Evolutionary conservation across 73 alveolate genomes (phyloP).

Genomic region (Tetrahymena malaccensis): DNA sequence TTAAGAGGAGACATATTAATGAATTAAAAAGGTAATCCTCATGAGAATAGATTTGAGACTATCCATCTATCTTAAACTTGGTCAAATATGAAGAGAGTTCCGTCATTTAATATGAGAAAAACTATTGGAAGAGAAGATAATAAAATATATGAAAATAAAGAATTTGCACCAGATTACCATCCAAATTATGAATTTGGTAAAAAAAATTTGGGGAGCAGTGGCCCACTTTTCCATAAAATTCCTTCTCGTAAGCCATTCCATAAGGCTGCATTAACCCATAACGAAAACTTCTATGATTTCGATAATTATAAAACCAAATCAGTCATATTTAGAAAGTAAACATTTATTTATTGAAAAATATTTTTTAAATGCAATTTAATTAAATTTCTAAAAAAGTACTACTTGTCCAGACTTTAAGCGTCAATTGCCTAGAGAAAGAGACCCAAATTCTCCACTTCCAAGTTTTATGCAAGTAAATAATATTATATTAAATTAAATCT

Average conservation of each 20-base stretch:
- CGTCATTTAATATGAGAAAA: constrained; percentile 2
- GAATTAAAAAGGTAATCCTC: constrained; percentile 4
- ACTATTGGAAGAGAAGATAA: constrained; percentile 23
- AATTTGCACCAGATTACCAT: constrained; percentile 42
- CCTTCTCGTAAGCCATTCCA: constrained; percentile 5
- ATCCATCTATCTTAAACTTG: constrained; percentile 1
- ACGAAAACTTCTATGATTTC: constrained; percentile 15
- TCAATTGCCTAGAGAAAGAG: constrained; percentile 12
- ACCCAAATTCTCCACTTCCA: constrained; percentile 14
- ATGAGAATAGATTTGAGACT: constrained; percentile 32
- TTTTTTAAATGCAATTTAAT: neutral
- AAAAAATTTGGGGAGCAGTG: constrained; percentile 10
- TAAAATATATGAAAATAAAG: constrained; percentile 19
- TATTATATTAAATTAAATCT: neutral
- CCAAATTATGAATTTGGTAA: constrained; percentile 38
- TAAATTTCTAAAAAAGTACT: neutral
- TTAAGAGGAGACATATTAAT: neutral
- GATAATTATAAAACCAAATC: neutral
- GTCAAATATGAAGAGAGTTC: constrained; percentile 24
- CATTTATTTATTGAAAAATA: neutral
- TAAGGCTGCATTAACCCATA: neutral
- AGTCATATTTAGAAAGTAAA: neutral
- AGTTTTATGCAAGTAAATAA: constrained; percentile 23
- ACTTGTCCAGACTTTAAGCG: constrained; percentile 28
- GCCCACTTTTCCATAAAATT: constrained; percentile 8